Evolutionary conservation across 1,284 basidiomycete genomes (phyloP), one percentile per base, ranked within the genome.

Genomic region (Polyporus tsugae): DNA sequence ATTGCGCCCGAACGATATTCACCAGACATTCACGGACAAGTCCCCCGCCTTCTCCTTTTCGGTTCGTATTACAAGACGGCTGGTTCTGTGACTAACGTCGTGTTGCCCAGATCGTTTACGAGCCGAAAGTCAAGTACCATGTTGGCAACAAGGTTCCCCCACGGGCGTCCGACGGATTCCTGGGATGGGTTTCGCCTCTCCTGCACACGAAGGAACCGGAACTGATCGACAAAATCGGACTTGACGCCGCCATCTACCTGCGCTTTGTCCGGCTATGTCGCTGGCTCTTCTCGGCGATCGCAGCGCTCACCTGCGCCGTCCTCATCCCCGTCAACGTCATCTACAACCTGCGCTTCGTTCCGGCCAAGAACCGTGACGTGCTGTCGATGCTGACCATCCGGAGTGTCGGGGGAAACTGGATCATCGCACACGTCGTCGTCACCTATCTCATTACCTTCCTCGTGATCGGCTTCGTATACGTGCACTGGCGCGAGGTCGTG

Each of bases 191-290:
- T 1, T 91, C 91, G 29, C 97, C 97, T 2, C 87, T 99, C 25
- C 76, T 96, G 62, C 87, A 90, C 70, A 91, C 93, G 38, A 92
- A 93, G 75, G 97, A 99, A 80, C 89, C 92, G 36, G 92, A 96
- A 73, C 88, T 99, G 57, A 85, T 99, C 39, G 90, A 94, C 73
- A 96, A 97, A 78, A 88, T 98, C 75, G 97, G 95, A 19, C 89
- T 98, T 25, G 98, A 99, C 78, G 97, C 97, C 0, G 92, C 96
- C 62, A 88, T 94, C 15, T 99, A 95, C 80, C 88, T 99, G 22
- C 92, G 97, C 29, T 98, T 99, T 79, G 86, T 93, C 36, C 91
- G 96, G 70, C 91, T 99, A 83, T 87, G 94, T 76, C 90, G 96
- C 35, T 89, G 88, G 84, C 83, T 95, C 49, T 97, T 96, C 83